Base-by-base conservation (phyloP, 2,329 filamentous ascomycete genomes). In the Aspergillus fumigatus region DNA sequence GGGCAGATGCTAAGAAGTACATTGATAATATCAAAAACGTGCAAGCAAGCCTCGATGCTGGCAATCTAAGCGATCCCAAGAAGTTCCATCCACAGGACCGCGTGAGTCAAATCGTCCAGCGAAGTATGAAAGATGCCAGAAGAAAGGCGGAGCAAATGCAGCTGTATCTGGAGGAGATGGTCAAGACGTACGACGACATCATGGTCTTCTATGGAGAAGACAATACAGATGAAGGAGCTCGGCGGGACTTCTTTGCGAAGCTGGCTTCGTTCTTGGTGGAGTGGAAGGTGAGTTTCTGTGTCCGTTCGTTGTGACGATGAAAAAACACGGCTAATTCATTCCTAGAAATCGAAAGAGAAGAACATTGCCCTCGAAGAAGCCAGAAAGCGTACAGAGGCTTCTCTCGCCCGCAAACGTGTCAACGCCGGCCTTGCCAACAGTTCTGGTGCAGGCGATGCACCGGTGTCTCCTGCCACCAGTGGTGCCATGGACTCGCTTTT, bases 21-120 rank as follows among this genome's bases (percentile, higher is more conserved):
- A 93, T 97, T 64, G 87, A 92, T 75, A 97, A 95, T 71, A 89
- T 99, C 77, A 89, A 88, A 73, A 97, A 96, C 70, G 86, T 97
- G 29, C 94, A 99, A 74, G 86, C 85, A 75, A 95, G 91, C 25
- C 83, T 99, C 51, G 94, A 99, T 75, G 88, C 87, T 35, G 94
- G 94, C 66, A 97, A 96, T 72, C 80, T 99, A 61, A 96, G 91
- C 70, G 94, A 99, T 70, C 89, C 93, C 48, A 97, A 94, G 81
- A 95, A 93, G 68, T 99, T 99, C 81, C 94, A 99, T 70, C 93
- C 94, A 19, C 90, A 97, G 75, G 94, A 99, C 73, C 90, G 94
- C 59, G 92, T 97, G 47, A 89, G 88, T 60, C 90, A 95, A 75
- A 83, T 97, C 35, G 92, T 96, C 54, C 91, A 96, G 75, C 84